These are phyloP conservation scores for Cyclotella baltica DNA, from an alignment of 108 stramenopile genomes.

Conservation along the genomic window DNA sequence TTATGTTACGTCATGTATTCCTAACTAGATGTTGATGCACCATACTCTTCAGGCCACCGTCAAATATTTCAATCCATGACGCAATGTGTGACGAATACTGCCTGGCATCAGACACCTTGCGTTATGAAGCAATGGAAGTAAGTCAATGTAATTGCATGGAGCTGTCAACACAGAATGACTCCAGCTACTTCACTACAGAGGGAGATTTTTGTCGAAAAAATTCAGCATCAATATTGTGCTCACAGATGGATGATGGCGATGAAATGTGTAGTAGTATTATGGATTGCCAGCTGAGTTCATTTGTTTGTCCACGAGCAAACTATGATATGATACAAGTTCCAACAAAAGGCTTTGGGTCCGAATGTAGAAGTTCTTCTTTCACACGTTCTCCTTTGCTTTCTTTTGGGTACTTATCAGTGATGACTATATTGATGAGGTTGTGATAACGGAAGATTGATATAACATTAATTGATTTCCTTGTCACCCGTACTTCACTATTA, in stretches of 20 bases:
- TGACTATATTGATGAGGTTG: too few relatives aligned
- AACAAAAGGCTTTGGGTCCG: slow-evolving; percentile 13
- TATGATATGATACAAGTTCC: slow-evolving; percentile 16
- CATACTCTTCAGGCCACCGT: background rate
- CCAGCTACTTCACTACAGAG: slow-evolving; percentile 7
- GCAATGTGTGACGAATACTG: slow-evolving; percentile 28
- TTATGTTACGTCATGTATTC: too few relatives aligned
- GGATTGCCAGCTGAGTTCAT: slow-evolving; percentile 11
- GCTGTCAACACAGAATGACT: slow-evolving; percentile 11
- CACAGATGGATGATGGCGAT: background rate
- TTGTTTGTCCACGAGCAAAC: slow-evolving; percentile 9
- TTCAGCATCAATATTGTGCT: slow-evolving; percentile 12
- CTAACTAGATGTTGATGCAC: too few relatives aligned
- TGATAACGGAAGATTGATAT: too few relatives aligned
- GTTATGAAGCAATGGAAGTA: background rate
- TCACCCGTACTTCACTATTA: too few relatives aligned
- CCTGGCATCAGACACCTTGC: slow-evolving; percentile 22
- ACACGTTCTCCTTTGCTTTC: background rate
- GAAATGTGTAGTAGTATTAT: background rate
- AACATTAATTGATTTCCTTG: too few relatives aligned
- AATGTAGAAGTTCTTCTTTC: background rate
- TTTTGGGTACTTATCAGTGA: background rate
- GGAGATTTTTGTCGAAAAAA: slow-evolving; percentile 24
- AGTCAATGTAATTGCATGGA: slow-evolving; percentile 24
- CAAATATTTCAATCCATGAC: slow-evolving; percentile 10